Percentiles rank a stretch among this genome's conserved stretches.
Conservation (phyloP, 2,329 filamentous ascomycete species). For the Pseudogymnoascus sp. region DNA sequence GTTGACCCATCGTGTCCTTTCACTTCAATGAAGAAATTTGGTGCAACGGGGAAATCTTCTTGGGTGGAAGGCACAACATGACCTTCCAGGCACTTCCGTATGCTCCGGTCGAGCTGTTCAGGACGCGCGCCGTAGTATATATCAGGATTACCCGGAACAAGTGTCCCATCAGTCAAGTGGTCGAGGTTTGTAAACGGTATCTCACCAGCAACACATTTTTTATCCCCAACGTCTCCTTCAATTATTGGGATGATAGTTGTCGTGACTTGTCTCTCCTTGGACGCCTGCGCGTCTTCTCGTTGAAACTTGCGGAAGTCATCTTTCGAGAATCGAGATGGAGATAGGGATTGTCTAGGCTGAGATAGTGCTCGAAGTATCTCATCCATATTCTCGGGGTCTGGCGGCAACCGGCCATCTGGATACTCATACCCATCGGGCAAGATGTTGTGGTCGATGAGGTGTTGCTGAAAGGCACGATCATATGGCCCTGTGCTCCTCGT, state of each 20-base stretch:
- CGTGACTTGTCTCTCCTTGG: conserved; percentile 30
- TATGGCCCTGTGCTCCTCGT: conserved; percentile 25
- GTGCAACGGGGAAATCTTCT: conserved; percentile 25
- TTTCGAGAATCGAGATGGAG: conserved; percentile 28
- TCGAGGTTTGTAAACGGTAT: conserved; percentile 30
- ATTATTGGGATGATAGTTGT: conserved; percentile 28
- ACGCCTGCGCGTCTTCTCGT: conserved; percentile 21
- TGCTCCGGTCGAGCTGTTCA: conserved; percentile 20
- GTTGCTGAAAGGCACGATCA: conserved; percentile 29
- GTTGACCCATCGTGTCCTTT: conserved; percentile 29
- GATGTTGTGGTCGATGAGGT: conserved; percentile 29
- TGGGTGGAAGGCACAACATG: conserved; percentile 29
- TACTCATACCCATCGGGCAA: conserved; percentile 23
- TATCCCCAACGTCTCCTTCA: conserved; percentile 18
- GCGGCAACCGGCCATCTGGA: conserved; percentile 18
- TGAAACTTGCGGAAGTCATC: conserved; percentile 25
- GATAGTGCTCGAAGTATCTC: conserved; percentile 25
- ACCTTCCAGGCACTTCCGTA: conserved; percentile 20
- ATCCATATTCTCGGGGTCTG: conserved; percentile 26
- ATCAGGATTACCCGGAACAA: conserved; percentile 26
- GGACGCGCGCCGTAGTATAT: conserved; percentile 26
- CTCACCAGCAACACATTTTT: conserved; percentile 19
- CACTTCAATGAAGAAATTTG: conserved; percentile 35
- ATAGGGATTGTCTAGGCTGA: conserved; percentile 28
- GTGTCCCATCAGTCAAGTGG: conserved; percentile 27